These are phyloP conservation scores for Clavispora fructus DNA, from an alignment of 805 yeast species.

Conservation along the genomic window DNA sequence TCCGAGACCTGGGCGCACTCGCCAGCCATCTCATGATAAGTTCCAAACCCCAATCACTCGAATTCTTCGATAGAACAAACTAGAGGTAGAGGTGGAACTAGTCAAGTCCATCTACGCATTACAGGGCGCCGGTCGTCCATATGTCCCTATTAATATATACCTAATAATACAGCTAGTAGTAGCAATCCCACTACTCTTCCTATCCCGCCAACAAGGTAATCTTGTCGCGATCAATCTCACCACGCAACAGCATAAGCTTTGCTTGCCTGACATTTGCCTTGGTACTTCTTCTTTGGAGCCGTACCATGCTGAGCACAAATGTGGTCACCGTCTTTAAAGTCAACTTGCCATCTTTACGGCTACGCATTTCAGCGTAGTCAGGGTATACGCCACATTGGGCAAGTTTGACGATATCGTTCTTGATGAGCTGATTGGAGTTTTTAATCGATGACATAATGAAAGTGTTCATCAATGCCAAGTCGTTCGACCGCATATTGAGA, in stretches of 20 bases:
- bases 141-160: background rate
- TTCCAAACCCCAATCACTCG: constrained; percentile 41
- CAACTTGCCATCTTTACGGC: constrained; percentile 14
- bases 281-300: constrained; percentile 26
- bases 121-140: background rate
- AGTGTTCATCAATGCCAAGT: constrained; percentile 30
- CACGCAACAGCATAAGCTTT: constrained; percentile 23
- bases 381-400: constrained; percentile 32
- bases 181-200: background rate
- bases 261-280: constrained; percentile 22
- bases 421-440: constrained; percentile 21
- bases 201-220: constrained; percentile 7
- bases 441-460: constrained; percentile 25
- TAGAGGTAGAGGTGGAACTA: no score
- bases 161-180: no score
- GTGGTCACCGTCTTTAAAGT: constrained; percentile 31
- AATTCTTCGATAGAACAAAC: constrained; percentile 22
- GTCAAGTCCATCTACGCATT: no score
- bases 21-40: constrained; percentile 36
- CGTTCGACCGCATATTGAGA: constrained; percentile 29
- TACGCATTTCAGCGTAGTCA: constrained; percentile 17
- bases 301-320: constrained; percentile 33
- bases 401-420: constrained; percentile 24
- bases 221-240: constrained; percentile 27
- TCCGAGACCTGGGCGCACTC: constrained; percentile 33